Evolutionary conservation across 805 yeast species (phyloP), one percentile per base, ranked within the genome.

Genomic region (Phaffomyces opuntiae): DNA sequence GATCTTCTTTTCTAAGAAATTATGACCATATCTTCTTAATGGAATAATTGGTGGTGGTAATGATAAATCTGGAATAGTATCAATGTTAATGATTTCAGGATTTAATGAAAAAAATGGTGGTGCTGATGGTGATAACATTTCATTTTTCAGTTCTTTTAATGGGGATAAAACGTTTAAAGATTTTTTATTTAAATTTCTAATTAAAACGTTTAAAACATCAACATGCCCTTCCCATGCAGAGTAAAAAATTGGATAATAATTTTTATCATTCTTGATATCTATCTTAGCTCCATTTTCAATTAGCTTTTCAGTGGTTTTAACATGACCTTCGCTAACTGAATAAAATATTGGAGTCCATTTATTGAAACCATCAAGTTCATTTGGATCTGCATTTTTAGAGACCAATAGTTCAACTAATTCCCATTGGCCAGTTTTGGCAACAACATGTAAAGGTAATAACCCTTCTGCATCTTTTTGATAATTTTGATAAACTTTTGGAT

Each of bases 1-100:
- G 5, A 87, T 87, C 62, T 87, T 88, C 61, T 86, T 87, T 60
- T 93, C 98, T 57, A 93, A 67, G 68, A 89, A 93, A 62, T 88
- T 93, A 65, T 93, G 99, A 14, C 99, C 99, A 61, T 93, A 93
- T 56, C 95, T 78, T 56, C 96, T 75, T 44, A 93, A 68, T 0
- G 99, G 99, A 42, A 93, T 80, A 44, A 93, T 87, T 4, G 99
- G 99, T 1, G 99, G 99, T 0, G 99, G 99, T 47, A 93, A 71
- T 21, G 89, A 79, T 41, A 93, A 74, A 56, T 88, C 96, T 0
- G 99, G 98, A 44, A 93, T 91, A 16, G 80, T 74, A 53, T 88
- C 95, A 8, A 78, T 68, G 44, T 72, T 76, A 25, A 56, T 46
- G 24, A 51, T 42, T 35, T 68, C 72, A 14, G 63, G 57, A 5